These are phyloP conservation scores for Rhizopogon sp. DNA, from an alignment of 768 basidiomycete genomes.

Conservation along the genomic window DNA sequence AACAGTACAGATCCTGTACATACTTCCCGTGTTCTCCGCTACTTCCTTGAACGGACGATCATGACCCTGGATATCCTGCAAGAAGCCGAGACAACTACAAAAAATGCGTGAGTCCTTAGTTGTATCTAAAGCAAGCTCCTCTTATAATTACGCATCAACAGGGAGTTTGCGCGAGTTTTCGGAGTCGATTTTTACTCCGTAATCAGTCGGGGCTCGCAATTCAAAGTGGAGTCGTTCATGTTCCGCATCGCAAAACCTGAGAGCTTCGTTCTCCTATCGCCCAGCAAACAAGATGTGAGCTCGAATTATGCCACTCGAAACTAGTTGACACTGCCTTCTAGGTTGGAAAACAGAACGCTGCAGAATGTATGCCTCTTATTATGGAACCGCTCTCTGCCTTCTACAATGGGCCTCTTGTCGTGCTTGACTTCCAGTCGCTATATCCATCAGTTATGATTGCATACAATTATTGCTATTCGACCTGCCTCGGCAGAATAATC, in stretches of 20 bases:
- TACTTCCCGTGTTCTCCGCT: constrained; percentile 47
- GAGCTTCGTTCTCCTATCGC: constrained; percentile 85
- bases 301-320: neutral
- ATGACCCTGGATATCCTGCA: constrained; percentile 80
- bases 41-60: constrained; percentile 59
- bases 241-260: constrained; percentile 97
- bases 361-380: constrained; percentile 92
- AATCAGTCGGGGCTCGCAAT: constrained; percentile 91
- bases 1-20: constrained; percentile 53
- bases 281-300: constrained; percentile 77
- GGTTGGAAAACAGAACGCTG: constrained; percentile 96
- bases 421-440: constrained; percentile 93
- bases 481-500: constrained; percentile 85
- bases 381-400: constrained; percentile 94
- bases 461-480: constrained; percentile 96
- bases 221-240: constrained; percentile 99
- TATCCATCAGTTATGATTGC: constrained; percentile 99
- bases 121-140: neutral
- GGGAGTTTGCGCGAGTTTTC: constrained; percentile 96
- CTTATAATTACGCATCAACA: constrained; percentile 24
- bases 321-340: constrained; percentile 25
- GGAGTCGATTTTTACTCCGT: constrained; percentile 97
- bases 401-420: constrained; percentile 88
- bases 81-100: constrained; percentile 74
- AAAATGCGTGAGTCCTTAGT: constrained; percentile 65